A percentile compares a stretch with the other conserved stretches of the same genome.
phyloP scores from a whole-genome alignment of 306 rosid genomes.

The Styphnolobium japonicum region DNA sequence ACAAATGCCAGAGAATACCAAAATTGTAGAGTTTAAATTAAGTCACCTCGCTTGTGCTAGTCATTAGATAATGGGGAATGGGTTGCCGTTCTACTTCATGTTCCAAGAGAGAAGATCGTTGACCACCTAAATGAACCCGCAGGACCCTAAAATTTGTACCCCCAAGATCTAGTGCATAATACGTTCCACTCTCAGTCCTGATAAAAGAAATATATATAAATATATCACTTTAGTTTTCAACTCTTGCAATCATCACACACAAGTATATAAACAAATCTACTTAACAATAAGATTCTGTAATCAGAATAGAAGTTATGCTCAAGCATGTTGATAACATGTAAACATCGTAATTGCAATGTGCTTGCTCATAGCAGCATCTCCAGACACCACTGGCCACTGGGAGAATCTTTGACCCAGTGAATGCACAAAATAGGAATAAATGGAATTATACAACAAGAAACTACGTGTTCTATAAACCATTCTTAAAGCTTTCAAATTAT shows the following conservation, averaged over 20 bases:
- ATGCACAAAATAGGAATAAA: constrained; percentile 18
- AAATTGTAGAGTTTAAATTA: not conserved
- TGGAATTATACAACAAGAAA: not conserved
- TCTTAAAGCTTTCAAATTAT: constrained; percentile 2
- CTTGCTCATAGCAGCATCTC: constrained; percentile 7
- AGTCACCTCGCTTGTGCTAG: constrained; percentile 74
- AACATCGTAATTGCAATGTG: not conserved
- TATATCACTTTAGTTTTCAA: not conserved
- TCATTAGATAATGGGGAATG: constrained; percentile 70
- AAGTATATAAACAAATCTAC: not conserved
- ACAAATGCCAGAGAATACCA: not conserved
- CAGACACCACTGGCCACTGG: not conserved
- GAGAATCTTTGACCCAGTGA: constrained; percentile 8
- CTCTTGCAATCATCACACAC: not conserved
- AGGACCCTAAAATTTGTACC: constrained; percentile 89
- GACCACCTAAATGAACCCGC: constrained; percentile 72
- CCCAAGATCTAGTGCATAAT: constrained; percentile 87
- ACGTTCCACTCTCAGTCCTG: constrained; percentile 84
- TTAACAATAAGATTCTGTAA: not conserved
- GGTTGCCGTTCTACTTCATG: constrained; percentile 66
- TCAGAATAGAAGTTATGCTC: not conserved
- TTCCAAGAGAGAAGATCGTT: constrained; percentile 44
- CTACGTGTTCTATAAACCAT: not conserved
- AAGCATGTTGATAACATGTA: constrained; percentile 1
- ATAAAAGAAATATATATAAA: not conserved